Evolutionary conservation across 129 eudicot genomes (phyloP).

Genomic region (Lactuca sativa): DNA sequence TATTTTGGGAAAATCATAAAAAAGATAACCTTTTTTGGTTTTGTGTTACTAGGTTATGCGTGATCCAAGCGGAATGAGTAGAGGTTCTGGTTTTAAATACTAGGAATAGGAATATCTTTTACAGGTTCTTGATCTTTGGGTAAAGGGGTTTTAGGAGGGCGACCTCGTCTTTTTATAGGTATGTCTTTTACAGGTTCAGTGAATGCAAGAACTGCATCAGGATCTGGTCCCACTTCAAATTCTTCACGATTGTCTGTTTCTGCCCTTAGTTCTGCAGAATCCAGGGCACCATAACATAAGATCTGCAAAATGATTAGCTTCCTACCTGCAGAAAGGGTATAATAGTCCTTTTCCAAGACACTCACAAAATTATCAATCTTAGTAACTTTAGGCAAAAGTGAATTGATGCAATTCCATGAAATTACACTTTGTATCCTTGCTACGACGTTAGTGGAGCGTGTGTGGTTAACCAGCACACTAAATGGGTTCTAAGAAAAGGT

Average conservation of each 20-base stretch:
- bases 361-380: constrained; percentile 8
- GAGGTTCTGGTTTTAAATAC: not conserved
- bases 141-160: constrained; percentile 46
- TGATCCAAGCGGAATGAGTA: too few species aligned
- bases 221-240: constrained; percentile 65
- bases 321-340: constrained; percentile 60
- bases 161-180: constrained; percentile 5
- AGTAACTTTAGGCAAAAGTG: too few species aligned
- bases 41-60: too few species aligned
- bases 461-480: too few species aligned
- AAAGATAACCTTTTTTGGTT: too few species aligned
- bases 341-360: constrained; percentile 71
- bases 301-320: constrained; percentile 67
- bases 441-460: too few species aligned
- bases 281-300: constrained; percentile 79
- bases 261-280: constrained; percentile 72
- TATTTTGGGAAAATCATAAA: too few species aligned
- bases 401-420: too few species aligned
- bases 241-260: constrained; percentile 78
- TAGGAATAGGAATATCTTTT: constrained; percentile 23
- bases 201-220: constrained; percentile 35
- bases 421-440: too few species aligned
- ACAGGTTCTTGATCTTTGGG: constrained; percentile 48
- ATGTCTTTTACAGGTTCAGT: constrained; percentile 10
- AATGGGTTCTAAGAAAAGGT: too few species aligned